Evolutionary conservation across 306 rosid species (phyloP).

Genomic region (Quercus gilva): DNA sequence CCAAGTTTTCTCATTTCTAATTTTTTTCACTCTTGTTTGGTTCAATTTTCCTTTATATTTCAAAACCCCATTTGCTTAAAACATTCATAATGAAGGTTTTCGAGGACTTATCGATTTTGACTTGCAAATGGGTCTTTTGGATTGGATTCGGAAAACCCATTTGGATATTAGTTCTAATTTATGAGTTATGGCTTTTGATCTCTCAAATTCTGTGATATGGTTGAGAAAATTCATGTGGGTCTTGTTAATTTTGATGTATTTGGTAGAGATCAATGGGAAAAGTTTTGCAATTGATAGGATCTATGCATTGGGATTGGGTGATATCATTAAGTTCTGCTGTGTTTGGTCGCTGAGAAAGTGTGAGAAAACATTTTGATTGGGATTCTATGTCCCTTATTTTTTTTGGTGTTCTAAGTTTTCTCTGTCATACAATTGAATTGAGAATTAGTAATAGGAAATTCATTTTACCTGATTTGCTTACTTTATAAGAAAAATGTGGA

Average conservation of each 20-base stretch:
- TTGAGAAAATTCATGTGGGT: constrained; percentile 5
- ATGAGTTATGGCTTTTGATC: constrained; percentile 24
- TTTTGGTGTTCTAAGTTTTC: neutral
- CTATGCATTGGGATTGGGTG: constrained; percentile 10
- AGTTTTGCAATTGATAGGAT: constrained; percentile 25
- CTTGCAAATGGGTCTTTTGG: neutral
- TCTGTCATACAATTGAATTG: neutral
- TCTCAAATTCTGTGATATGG: constrained; percentile 10
- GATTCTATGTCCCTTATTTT: neutral
- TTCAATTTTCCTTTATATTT: constrained; percentile 3
- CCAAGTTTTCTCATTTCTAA: constrained; percentile 9
- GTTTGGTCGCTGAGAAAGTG: constrained; percentile 29
- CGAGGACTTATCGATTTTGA: constrained; percentile 10
- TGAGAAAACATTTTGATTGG: constrained; percentile 3
- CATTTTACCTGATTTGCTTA: neutral
- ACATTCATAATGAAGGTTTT: neutral
- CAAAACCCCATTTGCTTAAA: constrained; percentile 3
- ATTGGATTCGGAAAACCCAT: constrained; percentile 16
- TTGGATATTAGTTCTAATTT: neutral
- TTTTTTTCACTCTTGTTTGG: neutral
- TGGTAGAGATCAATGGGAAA: neutral
- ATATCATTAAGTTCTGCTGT: constrained; percentile 12
- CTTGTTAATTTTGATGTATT: constrained; percentile 22
- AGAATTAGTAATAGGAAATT: neutral
- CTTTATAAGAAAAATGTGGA: neutral